Evolutionary conservation across 2,329 filamentous ascomycete genomes (phyloP).

Genomic region (Aureobasidium sp.): DNA sequence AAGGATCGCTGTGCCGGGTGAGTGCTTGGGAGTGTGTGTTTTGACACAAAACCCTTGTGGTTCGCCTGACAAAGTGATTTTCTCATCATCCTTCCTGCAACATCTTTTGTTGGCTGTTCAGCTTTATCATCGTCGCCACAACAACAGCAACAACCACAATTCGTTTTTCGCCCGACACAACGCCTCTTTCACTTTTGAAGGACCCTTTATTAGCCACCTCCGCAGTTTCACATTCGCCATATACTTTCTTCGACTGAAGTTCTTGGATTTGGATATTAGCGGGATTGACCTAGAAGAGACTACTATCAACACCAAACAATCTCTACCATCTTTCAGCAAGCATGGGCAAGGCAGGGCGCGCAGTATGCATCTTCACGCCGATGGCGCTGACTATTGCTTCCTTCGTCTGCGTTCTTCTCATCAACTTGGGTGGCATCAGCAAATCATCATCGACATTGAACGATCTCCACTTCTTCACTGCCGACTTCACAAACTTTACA

Average conservation of each 20-base stretch:
- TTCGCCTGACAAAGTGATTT: background rate
- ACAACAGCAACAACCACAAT: background rate
- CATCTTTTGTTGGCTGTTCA: background rate
- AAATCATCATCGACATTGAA: conserved; percentile 37
- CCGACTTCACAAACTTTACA: conserved; percentile 29
- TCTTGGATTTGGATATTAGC: background rate
- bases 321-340: conserved; percentile 15
- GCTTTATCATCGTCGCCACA: background rate
- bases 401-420: conserved; percentile 56
- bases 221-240: background rate
- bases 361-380: conserved; percentile 80
- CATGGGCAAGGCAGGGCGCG: conserved; percentile 68
- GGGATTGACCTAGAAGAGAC: background rate
- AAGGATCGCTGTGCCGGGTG: background rate
- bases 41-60: background rate
- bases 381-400: conserved; percentile 72
- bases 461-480: conserved; percentile 47
- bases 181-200: background rate
- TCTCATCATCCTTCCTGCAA: background rate
- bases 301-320: background rate
- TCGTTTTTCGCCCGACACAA: background rate
- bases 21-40: background rate
- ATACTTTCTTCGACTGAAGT: background rate
- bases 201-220: conserved; percentile 6
- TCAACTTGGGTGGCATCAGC: conserved; percentile 49